A percentile compares a stretch with the other conserved stretches of the same genome.
Evolutionary conservation across 1,284 basidiomycete genomes (phyloP).

Genomic region (Ceratorhiza oryzae-sativae): DNA sequence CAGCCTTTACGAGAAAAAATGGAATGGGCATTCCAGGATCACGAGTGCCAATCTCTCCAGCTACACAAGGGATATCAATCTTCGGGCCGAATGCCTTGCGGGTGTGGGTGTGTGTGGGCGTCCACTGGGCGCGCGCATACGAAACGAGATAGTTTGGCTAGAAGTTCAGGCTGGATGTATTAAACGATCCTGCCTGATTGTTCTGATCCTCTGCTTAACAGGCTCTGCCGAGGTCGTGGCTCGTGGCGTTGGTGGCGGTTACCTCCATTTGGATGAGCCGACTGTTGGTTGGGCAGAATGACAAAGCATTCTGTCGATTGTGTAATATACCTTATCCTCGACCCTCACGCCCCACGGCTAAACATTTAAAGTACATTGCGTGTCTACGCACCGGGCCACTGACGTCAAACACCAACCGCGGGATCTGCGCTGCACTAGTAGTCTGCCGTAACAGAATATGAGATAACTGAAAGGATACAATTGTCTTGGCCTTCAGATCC

Average conservation of each 20-base stretch:
- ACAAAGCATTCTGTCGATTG: no score
- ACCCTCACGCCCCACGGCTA: no score
- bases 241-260: background rate
- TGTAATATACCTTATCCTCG: no score
- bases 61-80: constrained; percentile 5
- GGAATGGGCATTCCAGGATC: background rate
- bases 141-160: background rate
- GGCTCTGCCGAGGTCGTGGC: background rate
- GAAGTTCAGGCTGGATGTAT: background rate
- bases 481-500: background rate
- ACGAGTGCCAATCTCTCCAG: background rate
- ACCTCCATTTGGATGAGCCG: background rate
- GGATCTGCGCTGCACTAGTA: background rate
- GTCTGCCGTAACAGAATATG: background rate
- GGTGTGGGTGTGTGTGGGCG: no score
- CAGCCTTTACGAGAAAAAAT: background rate
- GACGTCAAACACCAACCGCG: constrained; percentile 1
- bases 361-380: background rate
- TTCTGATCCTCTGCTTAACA: background rate
- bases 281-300: no score
- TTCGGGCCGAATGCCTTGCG: background rate
- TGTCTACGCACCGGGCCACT: background rate
- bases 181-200: background rate
- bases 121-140: no score
- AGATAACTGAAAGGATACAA: background rate